Conservation (phyloP, 202 grass and related monocot genomes). For the Bolboschoenoplectus hybrid region DNA sequence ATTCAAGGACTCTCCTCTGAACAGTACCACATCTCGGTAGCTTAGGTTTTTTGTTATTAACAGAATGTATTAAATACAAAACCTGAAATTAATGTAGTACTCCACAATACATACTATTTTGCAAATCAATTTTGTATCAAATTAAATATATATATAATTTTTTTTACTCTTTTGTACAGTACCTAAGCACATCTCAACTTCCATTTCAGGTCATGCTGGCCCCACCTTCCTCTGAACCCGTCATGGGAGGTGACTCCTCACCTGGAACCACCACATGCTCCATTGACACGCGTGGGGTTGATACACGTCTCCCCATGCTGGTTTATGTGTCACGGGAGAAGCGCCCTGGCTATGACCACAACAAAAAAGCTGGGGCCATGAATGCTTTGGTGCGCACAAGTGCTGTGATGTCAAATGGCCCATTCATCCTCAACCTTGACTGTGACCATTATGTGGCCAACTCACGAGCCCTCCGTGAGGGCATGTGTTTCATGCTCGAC, state of each 20-base stretch:
- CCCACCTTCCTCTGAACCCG: slow-evolving; percentile 66
- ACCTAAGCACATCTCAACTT: not conserved
- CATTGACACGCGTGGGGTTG: slow-evolving; percentile 74
- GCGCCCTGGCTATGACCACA: slow-evolving; percentile 79
- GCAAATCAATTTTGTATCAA: not conserved
- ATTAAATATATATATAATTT: not conserved
- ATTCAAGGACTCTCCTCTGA: not conserved
- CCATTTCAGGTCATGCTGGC: slow-evolving; percentile 73
- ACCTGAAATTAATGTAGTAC: not conserved
- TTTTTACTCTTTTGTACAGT: not conserved
- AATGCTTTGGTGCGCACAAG: slow-evolving; percentile 81
- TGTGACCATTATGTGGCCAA: slow-evolving; percentile 95
- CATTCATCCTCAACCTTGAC: slow-evolving; percentile 94
- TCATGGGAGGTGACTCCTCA: slow-evolving; percentile 51
- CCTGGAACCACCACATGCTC: slow-evolving; percentile 37
- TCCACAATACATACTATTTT: not conserved
- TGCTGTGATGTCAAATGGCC: slow-evolving; percentile 92
- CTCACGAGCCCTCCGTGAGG: slow-evolving; percentile 72
- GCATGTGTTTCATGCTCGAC: slow-evolving; percentile 99
- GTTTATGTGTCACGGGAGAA: slow-evolving; percentile 91
- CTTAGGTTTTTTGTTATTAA: not conserved
- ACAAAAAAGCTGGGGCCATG: slow-evolving; percentile 96
- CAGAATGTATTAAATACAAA: not conserved
- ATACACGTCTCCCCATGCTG: slow-evolving; percentile 87
- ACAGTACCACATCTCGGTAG: not conserved